Evolutionary conservation across 805 yeast species (phyloP).

Genomic region (Priceomyces carsonii): DNA sequence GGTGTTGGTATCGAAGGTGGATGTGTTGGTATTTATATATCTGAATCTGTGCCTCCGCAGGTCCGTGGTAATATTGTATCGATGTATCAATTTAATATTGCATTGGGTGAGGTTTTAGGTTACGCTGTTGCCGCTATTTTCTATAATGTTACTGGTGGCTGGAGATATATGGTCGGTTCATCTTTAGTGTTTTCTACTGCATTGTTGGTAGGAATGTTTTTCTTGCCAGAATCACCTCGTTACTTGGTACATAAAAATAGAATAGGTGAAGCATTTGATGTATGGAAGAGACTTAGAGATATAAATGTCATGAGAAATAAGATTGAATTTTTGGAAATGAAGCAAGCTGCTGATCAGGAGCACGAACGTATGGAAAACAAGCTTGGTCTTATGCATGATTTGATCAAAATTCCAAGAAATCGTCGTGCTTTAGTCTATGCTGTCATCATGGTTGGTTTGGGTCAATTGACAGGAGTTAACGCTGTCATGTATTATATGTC

Average conservation of each 20-base stretch:
- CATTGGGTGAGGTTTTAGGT: constrained; percentile 66
- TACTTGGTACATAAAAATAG: constrained; percentile 53
- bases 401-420: constrained; percentile 55
- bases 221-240: constrained; percentile 64
- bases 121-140: constrained; percentile 65
- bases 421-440: constrained; percentile 63
- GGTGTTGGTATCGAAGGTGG: constrained; percentile 72
- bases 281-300: constrained; percentile 58
- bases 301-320: constrained; percentile 40
- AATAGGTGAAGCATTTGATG: constrained; percentile 52
- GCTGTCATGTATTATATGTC: constrained; percentile 68
- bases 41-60: constrained; percentile 58
- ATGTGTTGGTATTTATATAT: constrained; percentile 59
- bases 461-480: constrained; percentile 69
- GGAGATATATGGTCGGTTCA: constrained; percentile 68
- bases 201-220: constrained; percentile 50
- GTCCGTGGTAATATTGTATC: constrained; percentile 58
- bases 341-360: constrained; percentile 51
- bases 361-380: constrained; percentile 37
- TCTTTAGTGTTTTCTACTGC: constrained; percentile 58
- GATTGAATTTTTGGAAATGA: constrained; percentile 58
- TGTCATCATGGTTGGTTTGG: constrained; percentile 55
- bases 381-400: constrained; percentile 47
- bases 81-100: constrained; percentile 62
- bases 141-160: constrained; percentile 54